phyloP scores from a whole-genome alignment of 768 basidiomycete genomes.

The Boletus rubroflammeus region DNA sequence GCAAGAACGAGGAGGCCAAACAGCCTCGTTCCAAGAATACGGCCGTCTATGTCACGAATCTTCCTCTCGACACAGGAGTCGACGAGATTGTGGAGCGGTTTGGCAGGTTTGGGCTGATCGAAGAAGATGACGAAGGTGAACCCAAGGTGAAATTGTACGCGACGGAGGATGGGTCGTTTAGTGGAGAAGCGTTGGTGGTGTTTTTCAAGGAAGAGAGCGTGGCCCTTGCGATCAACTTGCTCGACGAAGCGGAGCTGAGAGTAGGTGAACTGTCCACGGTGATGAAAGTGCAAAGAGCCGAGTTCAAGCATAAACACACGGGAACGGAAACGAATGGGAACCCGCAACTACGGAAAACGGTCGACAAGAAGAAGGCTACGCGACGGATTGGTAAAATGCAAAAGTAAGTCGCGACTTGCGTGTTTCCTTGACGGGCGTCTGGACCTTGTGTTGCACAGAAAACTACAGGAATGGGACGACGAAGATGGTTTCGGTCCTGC shows the following conservation, averaged over 20 bases:
- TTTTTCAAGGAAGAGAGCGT: slow-evolving; percentile 99
- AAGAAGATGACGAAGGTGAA: slow-evolving; percentile 88
- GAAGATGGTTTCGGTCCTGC: slow-evolving; percentile 87
- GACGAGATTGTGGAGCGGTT: slow-evolving; percentile 86
- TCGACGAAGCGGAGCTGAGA: slow-evolving; percentile 91
- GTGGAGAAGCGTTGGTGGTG: slow-evolving; percentile 91
- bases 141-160: slow-evolving; percentile 97
- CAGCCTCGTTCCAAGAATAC: slow-evolving; percentile 80
- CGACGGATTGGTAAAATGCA: slow-evolving; percentile 82
- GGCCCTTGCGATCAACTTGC: slow-evolving; percentile 69
- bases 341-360: slow-evolving; percentile 52
- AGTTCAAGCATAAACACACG: slow-evolving; percentile 69
- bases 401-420: slow-evolving; percentile 45
- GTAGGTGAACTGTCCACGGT: slow-evolving; percentile 70
- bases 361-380: slow-evolving; percentile 76
- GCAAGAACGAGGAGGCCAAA: slow-evolving; percentile 54
- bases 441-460: slow-evolving; percentile 47
- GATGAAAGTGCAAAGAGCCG: slow-evolving; percentile 73
- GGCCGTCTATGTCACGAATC: slow-evolving; percentile 82
- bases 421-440: background rate
- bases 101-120: slow-evolving; percentile 85
- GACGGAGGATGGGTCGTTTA: slow-evolving; percentile 81
- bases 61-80: slow-evolving; percentile 71
- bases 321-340: slow-evolving; percentile 39
- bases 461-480: slow-evolving; percentile 91